A percentile compares a stretch with the other conserved stretches of the same genome.
These are phyloP conservation scores for Sclerotinia sclerotiorum DNA, from an alignment of 2,329 filamentous ascomycete genomes.

Conservation along the genomic window DNA sequence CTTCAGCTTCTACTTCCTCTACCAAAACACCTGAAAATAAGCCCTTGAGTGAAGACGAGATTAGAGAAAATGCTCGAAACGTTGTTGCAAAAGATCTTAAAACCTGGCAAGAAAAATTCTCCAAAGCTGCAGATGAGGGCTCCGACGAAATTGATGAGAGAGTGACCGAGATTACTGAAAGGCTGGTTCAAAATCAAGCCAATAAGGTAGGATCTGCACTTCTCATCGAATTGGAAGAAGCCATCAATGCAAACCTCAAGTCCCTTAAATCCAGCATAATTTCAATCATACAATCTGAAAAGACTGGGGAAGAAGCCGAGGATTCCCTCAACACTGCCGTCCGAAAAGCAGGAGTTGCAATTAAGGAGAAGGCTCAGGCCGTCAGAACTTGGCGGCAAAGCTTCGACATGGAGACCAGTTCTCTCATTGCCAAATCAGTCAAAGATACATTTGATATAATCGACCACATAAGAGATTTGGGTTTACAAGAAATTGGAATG, in stretches of 20 bases:
- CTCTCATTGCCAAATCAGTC: slow-evolving; percentile 57
- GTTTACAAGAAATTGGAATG: slow-evolving; percentile 72
- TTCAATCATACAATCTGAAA: slow-evolving; percentile 52
- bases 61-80: slow-evolving; percentile 59
- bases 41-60: slow-evolving; percentile 49
- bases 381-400: slow-evolving; percentile 62
- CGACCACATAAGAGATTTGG: slow-evolving; percentile 66
- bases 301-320: slow-evolving; percentile 52
- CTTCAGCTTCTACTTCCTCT: slow-evolving; percentile 33
- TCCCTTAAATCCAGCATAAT: slow-evolving; percentile 68
- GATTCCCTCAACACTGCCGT: slow-evolving; percentile 54
- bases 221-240: slow-evolving; percentile 66
- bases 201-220: slow-evolving; percentile 64
- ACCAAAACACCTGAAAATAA: slow-evolving; percentile 38
- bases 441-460: slow-evolving; percentile 66
- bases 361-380: slow-evolving; percentile 64
- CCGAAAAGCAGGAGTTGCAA: slow-evolving; percentile 57
- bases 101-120: slow-evolving; percentile 86
- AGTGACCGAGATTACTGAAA: slow-evolving; percentile 69
- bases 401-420: slow-evolving; percentile 57
- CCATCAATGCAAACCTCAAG: slow-evolving; percentile 62
- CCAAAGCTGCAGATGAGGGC: slow-evolving; percentile 80
- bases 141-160: slow-evolving; percentile 64
- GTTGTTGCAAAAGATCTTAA: slow-evolving; percentile 76
- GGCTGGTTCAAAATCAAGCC: slow-evolving; percentile 65